Percentiles rank a stretch among this genome's conserved stretches.
Evolutionary conservation across 192 early-diverging fungal genomes (phyloP).

Genomic region (Gaertneriomyces sp.): DNA sequence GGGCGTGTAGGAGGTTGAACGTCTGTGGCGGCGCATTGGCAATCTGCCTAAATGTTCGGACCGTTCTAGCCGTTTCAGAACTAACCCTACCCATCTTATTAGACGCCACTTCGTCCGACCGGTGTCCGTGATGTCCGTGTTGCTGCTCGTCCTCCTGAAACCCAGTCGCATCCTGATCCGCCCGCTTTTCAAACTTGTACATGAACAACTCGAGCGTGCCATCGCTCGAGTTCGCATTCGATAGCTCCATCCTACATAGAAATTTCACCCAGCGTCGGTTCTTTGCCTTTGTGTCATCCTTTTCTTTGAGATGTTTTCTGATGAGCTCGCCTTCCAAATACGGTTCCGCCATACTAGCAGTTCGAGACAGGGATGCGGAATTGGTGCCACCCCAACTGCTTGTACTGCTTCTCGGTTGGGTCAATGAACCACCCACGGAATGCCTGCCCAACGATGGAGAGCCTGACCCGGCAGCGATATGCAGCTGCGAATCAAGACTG

Average conservation of each 20-base stretch:
- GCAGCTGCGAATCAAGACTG: constrained; percentile 25
- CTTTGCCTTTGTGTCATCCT: constrained; percentile 68
- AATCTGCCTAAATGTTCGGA: too few relatives aligned
- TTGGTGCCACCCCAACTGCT: constrained; percentile 3
- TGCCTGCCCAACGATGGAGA: constrained; percentile 10
- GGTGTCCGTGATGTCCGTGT: too few relatives aligned
- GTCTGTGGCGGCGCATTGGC: constrained; percentile 15
- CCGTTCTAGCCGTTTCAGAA: too few relatives aligned
- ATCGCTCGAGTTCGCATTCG: constrained; percentile 39
- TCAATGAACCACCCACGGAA: constrained; percentile 3
- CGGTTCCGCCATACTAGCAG: background rate
- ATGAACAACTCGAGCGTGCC: constrained; percentile 71
- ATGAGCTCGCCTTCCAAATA: constrained; percentile 72
- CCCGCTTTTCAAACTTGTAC: constrained; percentile 67
- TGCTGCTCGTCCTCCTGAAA: constrained; percentile 11
- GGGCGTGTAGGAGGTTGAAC: constrained; percentile 68
- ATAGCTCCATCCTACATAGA: constrained; percentile 57
- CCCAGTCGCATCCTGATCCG: constrained; percentile 25
- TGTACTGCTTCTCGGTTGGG: constrained; percentile 8
- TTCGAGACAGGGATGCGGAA: background rate
- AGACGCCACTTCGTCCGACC: too few relatives aligned
- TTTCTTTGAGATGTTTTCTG: constrained; percentile 81
- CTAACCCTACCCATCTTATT: too few relatives aligned
- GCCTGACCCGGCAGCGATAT: constrained; percentile 7
- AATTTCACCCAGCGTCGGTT: constrained; percentile 83